A percentile compares a stretch with the other conserved stretches of the same genome.
Evolutionary conservation across 2,329 filamentous ascomycete genomes (phyloP).

Genomic region (Colletotrichum paranaense): DNA sequence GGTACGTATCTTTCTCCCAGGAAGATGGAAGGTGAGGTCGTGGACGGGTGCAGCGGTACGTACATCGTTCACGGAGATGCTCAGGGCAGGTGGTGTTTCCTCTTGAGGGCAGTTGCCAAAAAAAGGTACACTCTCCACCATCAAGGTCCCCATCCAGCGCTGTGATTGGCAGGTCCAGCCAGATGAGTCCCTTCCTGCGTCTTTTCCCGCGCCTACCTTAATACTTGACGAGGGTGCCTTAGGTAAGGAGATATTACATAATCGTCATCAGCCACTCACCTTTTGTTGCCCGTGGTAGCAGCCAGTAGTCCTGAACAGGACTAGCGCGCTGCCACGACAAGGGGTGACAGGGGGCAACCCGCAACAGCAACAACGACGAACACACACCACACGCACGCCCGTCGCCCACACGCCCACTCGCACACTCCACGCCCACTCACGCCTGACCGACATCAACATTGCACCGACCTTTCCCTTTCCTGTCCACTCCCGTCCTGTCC

Average conservation of each 20-base stretch:
- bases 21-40: too few relatives aligned
- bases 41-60: neutral
- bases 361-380: conserved; percentile 34
- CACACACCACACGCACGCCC: too few relatives aligned
- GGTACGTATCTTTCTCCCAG: too few relatives aligned
- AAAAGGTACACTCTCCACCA: conserved; percentile 17
- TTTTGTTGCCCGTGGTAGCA: conserved; percentile 37
- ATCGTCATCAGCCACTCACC: neutral
- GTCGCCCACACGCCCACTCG: neutral
- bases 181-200: neutral
- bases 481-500: conserved; percentile 13
- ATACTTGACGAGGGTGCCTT: too few relatives aligned
- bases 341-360: conserved; percentile 35
- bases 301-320: neutral
- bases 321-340: conserved; percentile 35
- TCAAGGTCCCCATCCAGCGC: neutral
- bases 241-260: conserved; percentile 3
- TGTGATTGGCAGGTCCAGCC: neutral
- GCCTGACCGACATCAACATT: conserved; percentile 37
- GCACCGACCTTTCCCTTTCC: conserved; percentile 32
- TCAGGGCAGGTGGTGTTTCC: too few relatives aligned
- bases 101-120: conserved; percentile 10
- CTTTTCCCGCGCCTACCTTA: neutral
- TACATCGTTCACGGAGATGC: neutral
- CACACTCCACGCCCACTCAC: conserved; percentile 6